Conservation (phyloP, 495 filamentous ascomycete genomes). For the Daldinia concentrica region DNA sequence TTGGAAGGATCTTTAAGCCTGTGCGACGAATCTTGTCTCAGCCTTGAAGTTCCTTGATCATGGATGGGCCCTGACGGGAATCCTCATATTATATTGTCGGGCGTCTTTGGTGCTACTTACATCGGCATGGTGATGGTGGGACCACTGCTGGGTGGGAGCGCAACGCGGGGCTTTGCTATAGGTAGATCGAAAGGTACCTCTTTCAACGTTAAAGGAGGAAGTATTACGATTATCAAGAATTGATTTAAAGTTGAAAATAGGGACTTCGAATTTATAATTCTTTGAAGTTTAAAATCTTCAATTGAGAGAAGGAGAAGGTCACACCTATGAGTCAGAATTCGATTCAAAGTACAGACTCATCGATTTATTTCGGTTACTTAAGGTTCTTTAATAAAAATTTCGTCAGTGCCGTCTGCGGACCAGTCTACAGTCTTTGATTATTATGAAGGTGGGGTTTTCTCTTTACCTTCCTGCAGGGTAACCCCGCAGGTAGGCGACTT, state of each 20-base stretch:
- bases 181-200: background rate
- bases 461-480: constrained; percentile 24
- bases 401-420: constrained; percentile 22
- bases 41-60: background rate
- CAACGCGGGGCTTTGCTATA: constrained; percentile 7
- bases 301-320: background rate
- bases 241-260: background rate
- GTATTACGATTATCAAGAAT: background rate
- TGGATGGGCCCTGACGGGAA: constrained; percentile 18
- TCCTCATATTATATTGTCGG: constrained; percentile 9
- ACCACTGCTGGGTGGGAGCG: constrained; percentile 1
- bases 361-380: constrained; percentile 1
- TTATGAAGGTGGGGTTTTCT: constrained; percentile 32
- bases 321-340: constrained; percentile 45
- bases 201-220: background rate
- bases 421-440: background rate
- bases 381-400: constrained; percentile 39
- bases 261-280: background rate
- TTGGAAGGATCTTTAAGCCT: constrained; percentile 95
- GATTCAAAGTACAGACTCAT: background rate
- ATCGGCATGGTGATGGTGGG: constrained; percentile 45
- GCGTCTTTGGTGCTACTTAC: constrained; percentile 36
- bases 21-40: constrained; percentile 13
- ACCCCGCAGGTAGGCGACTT: constrained; percentile 37
- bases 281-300: background rate